A percentile compares a stretch with the other conserved stretches of the same genome.
phyloP scores from a whole-genome alignment of 352 stramenopile species.

The Thraustochytrium sp. region DNA sequence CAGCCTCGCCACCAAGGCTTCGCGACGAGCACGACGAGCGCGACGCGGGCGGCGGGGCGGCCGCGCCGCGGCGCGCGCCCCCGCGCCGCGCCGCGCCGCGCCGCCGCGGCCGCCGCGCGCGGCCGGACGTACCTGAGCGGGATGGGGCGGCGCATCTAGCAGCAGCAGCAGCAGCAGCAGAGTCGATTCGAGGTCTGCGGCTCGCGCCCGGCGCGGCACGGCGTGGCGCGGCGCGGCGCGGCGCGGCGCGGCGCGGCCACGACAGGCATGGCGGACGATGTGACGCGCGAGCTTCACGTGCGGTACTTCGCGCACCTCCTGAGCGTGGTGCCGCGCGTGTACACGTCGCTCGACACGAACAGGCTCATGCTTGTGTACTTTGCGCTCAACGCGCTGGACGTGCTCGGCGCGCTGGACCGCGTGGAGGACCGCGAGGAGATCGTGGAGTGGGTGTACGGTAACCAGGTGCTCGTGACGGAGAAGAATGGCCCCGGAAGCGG shows the following conservation, averaged over 20 bases:
- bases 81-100: too few species aligned
- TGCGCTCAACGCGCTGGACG: conserved; percentile 63
- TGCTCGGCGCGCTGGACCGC: conserved; percentile 67
- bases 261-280: not conserved
- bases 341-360: conserved; percentile 28
- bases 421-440: conserved; percentile 61
- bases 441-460: conserved; percentile 74
- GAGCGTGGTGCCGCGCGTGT: not conserved
- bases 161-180: not conserved
- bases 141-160: not conserved
- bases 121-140: not conserved
- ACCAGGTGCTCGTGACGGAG: conserved; percentile 57
- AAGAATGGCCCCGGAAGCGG: not conserved
- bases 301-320: not conserved
- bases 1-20: too few species aligned
- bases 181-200: not conserved
- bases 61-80: too few species aligned
- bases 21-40: too few species aligned
- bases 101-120: not conserved
- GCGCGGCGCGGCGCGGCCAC: not conserved
- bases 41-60: too few species aligned
- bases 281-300: not conserved
- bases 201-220: not conserved
- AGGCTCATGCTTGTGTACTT: conserved; percentile 37
- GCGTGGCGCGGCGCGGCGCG: not conserved